Conservation (phyloP, 169 alveolate species). For the Plasmodium chabaudi region DNA sequence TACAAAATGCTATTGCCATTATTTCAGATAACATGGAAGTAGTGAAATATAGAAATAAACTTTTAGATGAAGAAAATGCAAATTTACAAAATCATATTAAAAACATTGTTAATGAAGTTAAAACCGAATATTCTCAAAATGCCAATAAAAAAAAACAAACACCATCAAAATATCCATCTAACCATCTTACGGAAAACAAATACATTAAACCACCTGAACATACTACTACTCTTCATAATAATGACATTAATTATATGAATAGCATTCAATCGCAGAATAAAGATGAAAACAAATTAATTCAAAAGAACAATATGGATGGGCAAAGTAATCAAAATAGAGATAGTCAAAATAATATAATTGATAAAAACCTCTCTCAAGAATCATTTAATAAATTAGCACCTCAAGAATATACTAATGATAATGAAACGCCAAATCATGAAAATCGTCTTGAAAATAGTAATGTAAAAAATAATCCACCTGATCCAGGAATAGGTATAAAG, state of each 20-base stretch:
- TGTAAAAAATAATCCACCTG: no score
- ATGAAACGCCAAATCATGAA: not conserved
- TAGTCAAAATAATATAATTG: not conserved
- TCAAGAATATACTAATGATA: not conserved
- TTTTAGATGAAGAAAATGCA: conserved; percentile 64
- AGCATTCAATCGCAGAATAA: not conserved
- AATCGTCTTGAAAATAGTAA: not conserved
- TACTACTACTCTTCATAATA: not conserved
- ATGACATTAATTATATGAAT: not conserved
- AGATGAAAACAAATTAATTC: not conserved
- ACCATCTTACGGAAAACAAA: not conserved
- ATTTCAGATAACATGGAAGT: conserved; percentile 59
- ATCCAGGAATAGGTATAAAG: no score
- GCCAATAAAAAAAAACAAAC: conserved; percentile 10
- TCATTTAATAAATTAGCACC: not conserved
- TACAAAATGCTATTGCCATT: conserved; percentile 19
- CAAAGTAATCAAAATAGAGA: not conserved
- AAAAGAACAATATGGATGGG: not conserved
- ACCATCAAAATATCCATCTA: not conserved
- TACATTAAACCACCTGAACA: not conserved
- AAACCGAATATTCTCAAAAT: conserved; percentile 27
- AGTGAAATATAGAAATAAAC: conserved; percentile 32
- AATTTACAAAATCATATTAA: conserved; percentile 43
- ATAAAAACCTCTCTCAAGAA: not conserved
- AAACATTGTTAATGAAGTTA: conserved; percentile 55